Percentiles rank a stretch among this genome's conserved stretches.
Conservation (phyloP, 495 filamentous ascomycete species). For the Tricharina praecox region DNA sequence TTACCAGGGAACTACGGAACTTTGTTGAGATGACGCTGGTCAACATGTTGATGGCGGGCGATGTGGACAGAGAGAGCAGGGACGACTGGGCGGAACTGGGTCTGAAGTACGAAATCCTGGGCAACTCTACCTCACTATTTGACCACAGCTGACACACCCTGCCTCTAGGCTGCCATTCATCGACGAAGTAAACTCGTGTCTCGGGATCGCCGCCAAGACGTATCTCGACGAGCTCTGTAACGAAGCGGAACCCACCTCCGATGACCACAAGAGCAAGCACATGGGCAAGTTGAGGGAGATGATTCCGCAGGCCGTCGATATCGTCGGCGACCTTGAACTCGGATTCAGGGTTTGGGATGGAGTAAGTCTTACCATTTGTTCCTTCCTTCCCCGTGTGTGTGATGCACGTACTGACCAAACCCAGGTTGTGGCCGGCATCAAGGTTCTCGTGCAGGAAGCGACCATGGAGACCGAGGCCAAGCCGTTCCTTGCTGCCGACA, state of each 20-base stretch:
- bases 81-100: slow-evolving; percentile 54
- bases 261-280: slow-evolving; percentile 43
- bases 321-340: slow-evolving; percentile 57
- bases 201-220: slow-evolving; percentile 81
- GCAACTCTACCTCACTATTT: neutral
- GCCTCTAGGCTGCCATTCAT: slow-evolving; percentile 64
- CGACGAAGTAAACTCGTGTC: slow-evolving; percentile 61
- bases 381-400: neutral
- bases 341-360: slow-evolving; percentile 38
- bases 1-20: slow-evolving; percentile 62
- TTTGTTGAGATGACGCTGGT: slow-evolving; percentile 62
- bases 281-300: slow-evolving; percentile 39
- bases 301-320: slow-evolving; percentile 62
- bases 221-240: slow-evolving; percentile 72
- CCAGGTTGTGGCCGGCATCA: slow-evolving; percentile 23
- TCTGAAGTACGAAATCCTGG: slow-evolving; percentile 56
- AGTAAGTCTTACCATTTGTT: slow-evolving; percentile 14
- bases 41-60: slow-evolving; percentile 63
- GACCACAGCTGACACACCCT: slow-evolving; percentile 17
- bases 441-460: slow-evolving; percentile 14
- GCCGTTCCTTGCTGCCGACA: slow-evolving; percentile 22
- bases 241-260: slow-evolving; percentile 41
- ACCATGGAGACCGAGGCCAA: slow-evolving; percentile 18
- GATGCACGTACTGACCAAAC: neutral
- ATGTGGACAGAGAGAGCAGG: slow-evolving; percentile 38